Base-by-base conservation (phyloP, 2,329 filamentous ascomycete genomes). In the Aspergillus oerlinghausenensis region DNA sequence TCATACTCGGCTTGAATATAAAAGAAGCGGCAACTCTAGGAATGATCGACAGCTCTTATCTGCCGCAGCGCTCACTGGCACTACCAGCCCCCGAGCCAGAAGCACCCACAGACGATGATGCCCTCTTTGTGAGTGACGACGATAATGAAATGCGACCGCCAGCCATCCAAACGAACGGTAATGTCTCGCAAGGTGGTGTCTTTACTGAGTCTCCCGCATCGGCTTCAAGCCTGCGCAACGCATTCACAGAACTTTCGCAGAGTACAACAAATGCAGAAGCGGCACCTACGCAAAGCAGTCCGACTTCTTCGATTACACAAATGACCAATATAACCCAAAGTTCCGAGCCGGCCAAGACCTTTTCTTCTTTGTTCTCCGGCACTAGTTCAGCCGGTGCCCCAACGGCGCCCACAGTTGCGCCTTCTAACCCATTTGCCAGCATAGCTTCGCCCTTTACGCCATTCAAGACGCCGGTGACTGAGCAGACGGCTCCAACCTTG, bases 1-100 rank as follows among this genome's bases (percentile, higher is more conserved):
- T 87, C 28, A 80, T 86, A 53, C 77, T 81, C 63, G 84, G 84
- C 14, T 72, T 84, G 67, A 79, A 72, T 48, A 77, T 85, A 49
- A 72, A 73, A 48, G 75, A 81, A 63, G 82, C 84, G 19, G 75
- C 74, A 45, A 71, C 67, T 17, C 68, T 76, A 48, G 80, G 79
- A 8, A 75, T 83, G 72, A 70, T 85, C 45, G 76, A 80, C n/a
- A 71, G 72, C 8, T 69, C 67, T 25, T 67, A 72, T 17, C 64
- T 78, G 25, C 64, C 63, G 29, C 58, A 64, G 49, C 66, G 70
- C 52, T 61, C 62, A 56, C 52, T 59, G 50, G 49, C 60, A 52
- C 53, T 58, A 17, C 58, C 64, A 52, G 59, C 61, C 35, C 63
- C 71, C 51, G 63, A 67, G 32, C 64, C 70, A 49, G 66, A 65